A percentile compares a stretch with the other conserved stretches of the same genome.
These are phyloP conservation scores for Passalora sequoiae DNA, from an alignment of 2,329 filamentous ascomycete species.

Conservation along the genomic window DNA sequence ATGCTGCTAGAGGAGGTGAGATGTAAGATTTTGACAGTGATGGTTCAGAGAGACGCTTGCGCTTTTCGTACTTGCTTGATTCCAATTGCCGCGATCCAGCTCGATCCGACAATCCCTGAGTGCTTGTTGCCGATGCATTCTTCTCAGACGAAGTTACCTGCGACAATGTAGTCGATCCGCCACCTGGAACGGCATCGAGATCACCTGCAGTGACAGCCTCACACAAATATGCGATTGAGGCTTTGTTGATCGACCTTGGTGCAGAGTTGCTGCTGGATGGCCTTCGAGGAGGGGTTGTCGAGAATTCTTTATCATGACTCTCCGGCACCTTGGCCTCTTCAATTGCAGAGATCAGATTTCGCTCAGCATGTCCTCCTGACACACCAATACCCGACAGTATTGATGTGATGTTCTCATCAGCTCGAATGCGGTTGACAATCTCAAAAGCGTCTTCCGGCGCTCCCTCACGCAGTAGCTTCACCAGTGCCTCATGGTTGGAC, in stretches of 20 bases:
- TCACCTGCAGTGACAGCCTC: not conserved
- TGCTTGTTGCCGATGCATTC: not conserved
- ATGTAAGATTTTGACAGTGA: not conserved
- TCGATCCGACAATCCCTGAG: not conserved
- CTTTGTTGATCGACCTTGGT: not conserved
- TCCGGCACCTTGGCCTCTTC: not conserved
- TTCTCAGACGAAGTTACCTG: not conserved
- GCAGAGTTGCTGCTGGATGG: not conserved
- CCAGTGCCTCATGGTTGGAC: conserved; percentile 5
- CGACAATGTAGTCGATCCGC: not conserved
- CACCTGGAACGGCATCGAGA: too few species aligned
- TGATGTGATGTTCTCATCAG: conserved; percentile 5
- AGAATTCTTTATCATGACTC: not conserved
- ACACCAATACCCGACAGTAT: conserved; percentile 1
- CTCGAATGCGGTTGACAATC: conserved; percentile 10
- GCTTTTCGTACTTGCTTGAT: not conserved
- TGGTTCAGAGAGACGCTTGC: not conserved
- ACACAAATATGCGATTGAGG: conserved; percentile 1
- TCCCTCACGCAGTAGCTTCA: conserved; percentile 8
- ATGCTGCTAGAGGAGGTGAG: not conserved
- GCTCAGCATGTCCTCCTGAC: not conserved
- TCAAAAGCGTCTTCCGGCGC: conserved; percentile 1
- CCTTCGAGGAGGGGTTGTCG: not conserved
- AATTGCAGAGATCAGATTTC: conserved; percentile 4
- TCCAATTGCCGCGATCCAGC: not conserved